Evolutionary conservation across 768 basidiomycete genomes (phyloP).

Genomic region (Heimioporus sp.): DNA sequence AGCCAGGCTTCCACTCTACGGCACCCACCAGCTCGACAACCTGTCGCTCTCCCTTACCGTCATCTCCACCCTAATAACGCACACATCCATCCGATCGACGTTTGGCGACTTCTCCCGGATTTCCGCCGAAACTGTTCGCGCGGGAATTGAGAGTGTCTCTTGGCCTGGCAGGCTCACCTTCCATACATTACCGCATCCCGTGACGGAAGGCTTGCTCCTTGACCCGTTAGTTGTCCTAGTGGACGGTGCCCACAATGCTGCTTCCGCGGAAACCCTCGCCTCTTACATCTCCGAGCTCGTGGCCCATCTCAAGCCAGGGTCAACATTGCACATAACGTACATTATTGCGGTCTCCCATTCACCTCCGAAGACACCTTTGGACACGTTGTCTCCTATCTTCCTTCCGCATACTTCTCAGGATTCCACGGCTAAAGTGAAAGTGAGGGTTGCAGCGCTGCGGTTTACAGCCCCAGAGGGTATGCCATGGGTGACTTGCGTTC

Average conservation of each 20-base stretch:
- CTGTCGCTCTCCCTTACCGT: slow-evolving; percentile 65
- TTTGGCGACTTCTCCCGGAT: slow-evolving; percentile 31
- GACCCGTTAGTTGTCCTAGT: slow-evolving; percentile 53
- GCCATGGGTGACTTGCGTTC: slow-evolving; percentile 85
- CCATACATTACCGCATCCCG: slow-evolving; percentile 34
- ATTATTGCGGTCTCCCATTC: slow-evolving; percentile 84
- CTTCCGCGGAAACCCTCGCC: slow-evolving; percentile 67
- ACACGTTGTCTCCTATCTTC: slow-evolving; percentile 71
- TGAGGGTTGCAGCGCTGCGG: slow-evolving; percentile 50
- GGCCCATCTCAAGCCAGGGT: slow-evolving; percentile 17
- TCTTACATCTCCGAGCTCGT: slow-evolving; percentile 49
- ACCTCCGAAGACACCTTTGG: slow-evolving; percentile 74
- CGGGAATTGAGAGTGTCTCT: slow-evolving; percentile 55
- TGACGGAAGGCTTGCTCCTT: slow-evolving; percentile 9
- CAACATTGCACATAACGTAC: slow-evolving; percentile 54
- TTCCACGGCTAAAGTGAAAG: slow-evolving; percentile 34
- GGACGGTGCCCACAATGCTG: slow-evolving; percentile 93
- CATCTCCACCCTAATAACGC: slow-evolving; percentile 54
- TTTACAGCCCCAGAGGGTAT: slow-evolving; percentile 86
- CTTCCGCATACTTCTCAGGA: slow-evolving; percentile 32
- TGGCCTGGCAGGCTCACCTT: slow-evolving; percentile 91
- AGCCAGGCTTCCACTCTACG: slow-evolving; percentile 63
- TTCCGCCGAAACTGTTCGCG: slow-evolving; percentile 45
- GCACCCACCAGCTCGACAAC: slow-evolving; percentile 85
- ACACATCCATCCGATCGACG: slow-evolving; percentile 29